Evolutionary conservation across 768 basidiomycete genomes (phyloP), one percentile per base, ranked within the genome.

Genomic region (Melanogaster broomeanus): DNA sequence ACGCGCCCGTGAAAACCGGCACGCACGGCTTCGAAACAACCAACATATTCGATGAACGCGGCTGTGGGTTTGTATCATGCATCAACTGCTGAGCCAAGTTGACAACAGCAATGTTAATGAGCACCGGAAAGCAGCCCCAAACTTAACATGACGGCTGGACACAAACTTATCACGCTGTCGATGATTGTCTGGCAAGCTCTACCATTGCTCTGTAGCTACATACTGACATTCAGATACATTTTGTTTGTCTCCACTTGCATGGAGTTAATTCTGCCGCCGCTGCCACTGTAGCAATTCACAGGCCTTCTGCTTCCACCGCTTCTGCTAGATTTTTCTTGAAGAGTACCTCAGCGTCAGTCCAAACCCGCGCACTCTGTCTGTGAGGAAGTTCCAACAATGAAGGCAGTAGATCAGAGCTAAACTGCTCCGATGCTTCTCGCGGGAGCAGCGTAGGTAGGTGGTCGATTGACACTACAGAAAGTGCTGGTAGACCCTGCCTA

Each of bases 351-450:
- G 95, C 94, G 46, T 94, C 87, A 5, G 76, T 77, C 96, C 96
- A 98, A 3, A 95, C 92, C 15, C 85, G 80, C 27, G 86, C 85
- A 1, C 67, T 78, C 46, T 76, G 59, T 45, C 90, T 74, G 46
- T 83, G 66, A 1, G 90, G 91, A 59, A 95, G 82, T 64, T 89
- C 71, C 21, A 94, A 68, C 55, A 98, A 71, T 6, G 92, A 89
- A 8, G 94, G 93, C 30, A 96, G 74, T 22, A 98, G 78, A 69
- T 95, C 93, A 3, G 71, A 60, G 62, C 92, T 94, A 74, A 98
- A 98, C 64, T 97, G 94, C 71, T 99, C 96, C 2, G 94, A 97
- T 4, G 96, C 88, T 70, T 99, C 97, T 43, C 97, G 80, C 21
- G 97, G 97, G 31, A 99, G 80, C 52, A 98, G 74, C 24, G 96